These are phyloP conservation scores for Moniliella sp. DNA, from an alignment of 1,284 basidiomycete species.

Conservation along the genomic window DNA sequence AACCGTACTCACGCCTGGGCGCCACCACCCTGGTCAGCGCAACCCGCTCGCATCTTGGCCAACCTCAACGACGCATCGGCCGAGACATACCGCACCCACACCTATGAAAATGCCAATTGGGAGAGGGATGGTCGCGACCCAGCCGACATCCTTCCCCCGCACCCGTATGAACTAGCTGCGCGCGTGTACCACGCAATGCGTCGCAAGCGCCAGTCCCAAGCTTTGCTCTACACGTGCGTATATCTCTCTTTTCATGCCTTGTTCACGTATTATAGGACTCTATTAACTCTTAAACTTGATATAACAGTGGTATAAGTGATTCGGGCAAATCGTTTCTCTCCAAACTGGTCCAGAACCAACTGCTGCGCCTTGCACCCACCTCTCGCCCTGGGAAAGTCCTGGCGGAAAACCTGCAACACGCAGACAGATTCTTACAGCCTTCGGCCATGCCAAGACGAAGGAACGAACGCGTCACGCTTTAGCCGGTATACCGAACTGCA, in stretches of 20 bases:
- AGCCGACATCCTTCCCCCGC: constrained; percentile 45
- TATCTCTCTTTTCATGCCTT: no score
- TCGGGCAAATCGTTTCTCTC: constrained; percentile 63
- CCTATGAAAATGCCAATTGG: constrained; percentile 4
- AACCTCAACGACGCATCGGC: constrained; percentile 59
- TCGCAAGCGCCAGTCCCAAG: constrained; percentile 53
- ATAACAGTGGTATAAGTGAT: constrained; percentile 60
- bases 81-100: constrained; percentile 43
- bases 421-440: constrained; percentile 61
- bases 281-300: no score
- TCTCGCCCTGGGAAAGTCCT: constrained; percentile 49
- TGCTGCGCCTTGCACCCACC: constrained; percentile 56
- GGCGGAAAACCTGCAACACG: constrained; percentile 54
- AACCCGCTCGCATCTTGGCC: constrained; percentile 59
- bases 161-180: constrained; percentile 65
- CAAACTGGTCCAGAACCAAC: constrained; percentile 54
- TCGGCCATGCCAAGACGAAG: constrained; percentile 44
- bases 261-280: no score
- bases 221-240: no score
- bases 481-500: constrained; percentile 70
- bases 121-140: constrained; percentile 35
- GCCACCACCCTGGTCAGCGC: constrained; percentile 49
- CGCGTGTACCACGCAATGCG: constrained; percentile 61
- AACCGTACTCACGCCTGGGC: constrained; percentile 58
- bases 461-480: constrained; percentile 70